phyloP scores from a whole-genome alignment of 345 rosid species.

The Populus ilicifolia region DNA sequence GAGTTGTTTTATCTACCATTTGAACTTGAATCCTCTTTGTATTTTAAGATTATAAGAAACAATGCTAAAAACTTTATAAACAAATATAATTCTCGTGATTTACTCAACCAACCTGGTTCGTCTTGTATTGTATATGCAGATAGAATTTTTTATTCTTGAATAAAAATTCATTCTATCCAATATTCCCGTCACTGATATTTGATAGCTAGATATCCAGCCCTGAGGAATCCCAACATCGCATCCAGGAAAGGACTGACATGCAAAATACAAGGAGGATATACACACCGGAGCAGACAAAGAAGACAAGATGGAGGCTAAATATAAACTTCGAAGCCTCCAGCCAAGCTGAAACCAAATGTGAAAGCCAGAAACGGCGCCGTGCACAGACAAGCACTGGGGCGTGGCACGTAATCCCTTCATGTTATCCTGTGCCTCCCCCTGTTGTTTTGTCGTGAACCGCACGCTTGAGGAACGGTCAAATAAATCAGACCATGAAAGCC shows the following conservation, averaged over 20 bases:
- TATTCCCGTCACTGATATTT: too few relatives aligned
- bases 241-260: too few relatives aligned
- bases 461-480: constrained; percentile 63
- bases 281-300: neutral
- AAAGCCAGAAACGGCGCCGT: constrained; percentile 37
- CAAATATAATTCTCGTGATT: too few relatives aligned
- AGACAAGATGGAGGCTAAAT: neutral
- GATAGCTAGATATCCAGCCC: neutral
- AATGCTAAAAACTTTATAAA: too few relatives aligned
- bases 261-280: neutral
- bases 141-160: too few relatives aligned
- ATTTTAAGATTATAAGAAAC: too few relatives aligned
- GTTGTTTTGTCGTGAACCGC: constrained; percentile 55
- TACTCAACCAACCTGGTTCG: too few relatives aligned
- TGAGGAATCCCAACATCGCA: neutral
- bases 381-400: neutral
- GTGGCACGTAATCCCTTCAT: constrained; percentile 12
- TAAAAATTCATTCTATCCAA: too few relatives aligned
- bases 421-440: constrained; percentile 22
- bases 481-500: constrained; percentile 24
- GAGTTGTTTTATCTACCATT: too few relatives aligned
- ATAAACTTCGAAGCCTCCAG: too few relatives aligned
- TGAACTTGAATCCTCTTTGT: too few relatives aligned
- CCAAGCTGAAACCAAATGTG: neutral
- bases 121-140: too few relatives aligned